Evolutionary conservation across 176 grass and related monocot genomes (phyloP).

Genomic region (Oryza punctata): DNA sequence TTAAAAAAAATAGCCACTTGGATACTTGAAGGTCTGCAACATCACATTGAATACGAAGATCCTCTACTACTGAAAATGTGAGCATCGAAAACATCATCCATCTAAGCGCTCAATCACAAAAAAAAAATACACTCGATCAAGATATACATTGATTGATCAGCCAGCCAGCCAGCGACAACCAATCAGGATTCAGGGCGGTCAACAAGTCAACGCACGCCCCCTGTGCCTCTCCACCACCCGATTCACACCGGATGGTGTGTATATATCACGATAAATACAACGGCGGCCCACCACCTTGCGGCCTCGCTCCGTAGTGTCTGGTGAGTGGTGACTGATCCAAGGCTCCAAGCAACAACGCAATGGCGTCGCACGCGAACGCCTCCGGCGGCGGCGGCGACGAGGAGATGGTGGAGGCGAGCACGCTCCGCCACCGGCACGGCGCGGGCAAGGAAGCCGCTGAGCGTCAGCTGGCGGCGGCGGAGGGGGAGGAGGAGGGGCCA

Average conservation of each 20-base stretch:
- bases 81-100: slow-evolving; percentile 8
- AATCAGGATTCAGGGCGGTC: background rate
- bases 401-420: slow-evolving; percentile 38
- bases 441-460: background rate
- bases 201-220: background rate
- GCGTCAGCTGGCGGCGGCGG: background rate
- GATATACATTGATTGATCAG: background rate
- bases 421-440: slow-evolving; percentile 49
- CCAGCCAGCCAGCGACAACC: background rate
- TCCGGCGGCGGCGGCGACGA: slow-evolving; percentile 22
- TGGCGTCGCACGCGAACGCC: slow-evolving; percentile 34
- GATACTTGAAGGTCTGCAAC: background rate
- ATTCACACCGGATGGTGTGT: background rate
- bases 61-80: no score
- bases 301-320: background rate
- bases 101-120: background rate
- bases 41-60: background rate
- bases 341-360: background rate
- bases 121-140: background rate
- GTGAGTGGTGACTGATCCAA: background rate
- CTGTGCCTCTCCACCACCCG: background rate
- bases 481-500: background rate
- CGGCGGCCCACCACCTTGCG: background rate
- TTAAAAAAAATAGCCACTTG: slow-evolving; percentile 7
- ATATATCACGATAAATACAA: slow-evolving; percentile 1